phyloP scores from a whole-genome alignment of 345 rosid species.

The Erysimum cheiranthoides region DNA sequence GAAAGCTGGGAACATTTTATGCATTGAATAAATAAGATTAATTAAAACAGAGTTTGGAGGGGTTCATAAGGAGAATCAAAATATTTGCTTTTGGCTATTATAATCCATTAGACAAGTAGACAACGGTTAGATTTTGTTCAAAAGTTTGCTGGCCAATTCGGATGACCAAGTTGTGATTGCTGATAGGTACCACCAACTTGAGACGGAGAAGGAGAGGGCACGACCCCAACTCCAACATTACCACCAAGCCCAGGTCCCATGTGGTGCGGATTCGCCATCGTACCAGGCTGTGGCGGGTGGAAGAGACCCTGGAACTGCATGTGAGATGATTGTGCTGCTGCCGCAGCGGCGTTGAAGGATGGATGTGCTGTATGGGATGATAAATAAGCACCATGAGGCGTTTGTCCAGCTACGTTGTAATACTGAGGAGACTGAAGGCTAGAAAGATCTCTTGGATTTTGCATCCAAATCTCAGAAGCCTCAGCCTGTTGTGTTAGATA shows the following conservation, averaged over 20 bases:
- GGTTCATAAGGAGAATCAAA: conserved; percentile 44
- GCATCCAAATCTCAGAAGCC: conserved; percentile 93
- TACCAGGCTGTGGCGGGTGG: conserved; percentile 76
- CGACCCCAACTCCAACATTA: conserved; percentile 79
- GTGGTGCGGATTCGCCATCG: conserved; percentile 76
- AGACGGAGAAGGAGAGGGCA: conserved; percentile 68
- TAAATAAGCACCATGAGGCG: conserved; percentile 80
- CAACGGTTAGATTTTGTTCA: conserved; percentile 57
- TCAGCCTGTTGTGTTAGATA: conserved; percentile 61
- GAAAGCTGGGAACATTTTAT: conserved; percentile 35
- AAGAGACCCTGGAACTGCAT: conserved; percentile 88
- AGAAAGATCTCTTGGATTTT: conserved; percentile 75
- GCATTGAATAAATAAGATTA: conserved; percentile 32
- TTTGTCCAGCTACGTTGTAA: conserved; percentile 84
- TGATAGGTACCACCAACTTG: conserved; percentile 94
- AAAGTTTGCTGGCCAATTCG: conserved; percentile 90
- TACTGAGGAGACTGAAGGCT: conserved; percentile 75
- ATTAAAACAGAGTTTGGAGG: conserved; percentile 31
- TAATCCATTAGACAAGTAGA: conserved; percentile 50
- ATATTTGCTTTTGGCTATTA: conserved; percentile 50
- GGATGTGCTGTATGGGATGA: conserved; percentile 80
- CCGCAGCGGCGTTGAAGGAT: conserved; percentile 80
- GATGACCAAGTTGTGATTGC: conserved; percentile 91
- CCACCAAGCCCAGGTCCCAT: conserved; percentile 86
- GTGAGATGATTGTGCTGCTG: conserved; percentile 84